Evolutionary conservation across 441 rosid genomes (phyloP).

Genomic region (Jatropha podagrica): DNA sequence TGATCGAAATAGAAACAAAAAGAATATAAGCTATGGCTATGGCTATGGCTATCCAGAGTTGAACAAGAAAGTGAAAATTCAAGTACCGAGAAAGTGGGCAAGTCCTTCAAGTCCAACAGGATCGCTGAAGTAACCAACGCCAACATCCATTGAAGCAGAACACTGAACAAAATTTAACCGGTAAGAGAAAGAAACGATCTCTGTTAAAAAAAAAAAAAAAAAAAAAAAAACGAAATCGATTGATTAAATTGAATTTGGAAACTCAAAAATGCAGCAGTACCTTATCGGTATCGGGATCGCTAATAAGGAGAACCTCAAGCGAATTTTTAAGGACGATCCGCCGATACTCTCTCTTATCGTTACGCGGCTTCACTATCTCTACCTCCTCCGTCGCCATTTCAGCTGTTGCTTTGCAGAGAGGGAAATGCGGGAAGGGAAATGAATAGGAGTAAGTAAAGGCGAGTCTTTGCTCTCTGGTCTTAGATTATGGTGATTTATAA

Average conservation of each 20-base stretch:
- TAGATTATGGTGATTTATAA: too few species aligned
- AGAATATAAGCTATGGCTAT: too few species aligned
- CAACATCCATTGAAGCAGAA: slow-evolving; percentile 89
- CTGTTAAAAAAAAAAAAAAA: neutral
- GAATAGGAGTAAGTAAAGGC: too few species aligned
- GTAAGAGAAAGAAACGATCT: neutral
- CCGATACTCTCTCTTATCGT: slow-evolving; percentile 67
- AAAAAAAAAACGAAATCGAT: too few species aligned
- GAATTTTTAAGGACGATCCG: slow-evolving; percentile 65
- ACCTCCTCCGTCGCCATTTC: slow-evolving; percentile 30
- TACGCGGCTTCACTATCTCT: slow-evolving; percentile 68
- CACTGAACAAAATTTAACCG: slow-evolving; percentile 39
- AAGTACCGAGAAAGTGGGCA: slow-evolving; percentile 84
- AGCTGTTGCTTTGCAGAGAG: neutral
- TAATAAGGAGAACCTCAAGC: slow-evolving; percentile 70
- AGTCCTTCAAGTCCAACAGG: slow-evolving; percentile 85
- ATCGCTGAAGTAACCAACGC: slow-evolving; percentile 76
- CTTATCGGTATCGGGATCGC: slow-evolving; percentile 93
- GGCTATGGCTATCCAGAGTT: neutral
- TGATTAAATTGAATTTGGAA: slow-evolving; percentile 7
- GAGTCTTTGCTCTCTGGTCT: too few species aligned
- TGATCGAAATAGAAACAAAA: too few species aligned
- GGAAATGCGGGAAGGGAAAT: too few species aligned
- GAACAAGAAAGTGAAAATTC: slow-evolving; percentile 4
- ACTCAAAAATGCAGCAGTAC: slow-evolving; percentile 9